Evolutionary conservation across 2,329 filamentous ascomycete genomes (phyloP).

Genomic region (Exophiala sp.): DNA sequence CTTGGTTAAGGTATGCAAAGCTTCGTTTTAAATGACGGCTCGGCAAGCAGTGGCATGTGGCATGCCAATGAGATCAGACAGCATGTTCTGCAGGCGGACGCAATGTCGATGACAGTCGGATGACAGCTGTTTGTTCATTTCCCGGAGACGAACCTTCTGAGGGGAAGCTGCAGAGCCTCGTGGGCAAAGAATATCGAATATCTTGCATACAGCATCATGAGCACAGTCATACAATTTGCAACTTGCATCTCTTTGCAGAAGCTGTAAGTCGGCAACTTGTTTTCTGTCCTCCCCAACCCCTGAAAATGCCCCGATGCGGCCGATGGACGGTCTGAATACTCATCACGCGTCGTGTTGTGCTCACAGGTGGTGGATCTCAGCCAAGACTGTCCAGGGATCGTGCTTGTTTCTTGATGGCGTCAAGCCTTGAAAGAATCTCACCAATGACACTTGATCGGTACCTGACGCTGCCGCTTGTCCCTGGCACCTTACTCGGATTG

Average conservation of each 20-base stretch:
- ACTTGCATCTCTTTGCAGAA: too few relatives aligned
- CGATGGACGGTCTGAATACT: not conserved
- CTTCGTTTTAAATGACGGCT: conserved; percentile 12
- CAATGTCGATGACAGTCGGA: conserved; percentile 12
- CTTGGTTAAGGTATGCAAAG: not conserved
- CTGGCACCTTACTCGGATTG: conserved; percentile 1
- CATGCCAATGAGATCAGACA: not conserved
- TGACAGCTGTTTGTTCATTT: conserved; percentile 5
- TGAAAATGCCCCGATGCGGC: not conserved
- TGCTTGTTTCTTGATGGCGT: not conserved
- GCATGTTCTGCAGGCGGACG: not conserved
- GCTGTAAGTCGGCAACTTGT: too few relatives aligned
- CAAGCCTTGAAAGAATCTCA: not conserved
- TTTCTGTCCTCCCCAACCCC: too few relatives aligned
- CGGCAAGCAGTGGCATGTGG: conserved; percentile 5
- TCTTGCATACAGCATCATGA: too few relatives aligned
- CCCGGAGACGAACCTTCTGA: not conserved
- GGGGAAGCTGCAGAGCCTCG: not conserved
- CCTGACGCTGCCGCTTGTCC: conserved; percentile 4
- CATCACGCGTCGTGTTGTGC: not conserved
- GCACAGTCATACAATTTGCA: too few relatives aligned
- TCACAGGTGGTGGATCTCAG: not conserved
- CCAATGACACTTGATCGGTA: conserved; percentile 4
- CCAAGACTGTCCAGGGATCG: not conserved
- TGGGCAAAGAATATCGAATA: not conserved